Percentiles rank a stretch among this genome's conserved stretches.
Evolutionary conservation across 768 basidiomycete genomes (phyloP).

Genomic region (Heimioporus sp.): DNA sequence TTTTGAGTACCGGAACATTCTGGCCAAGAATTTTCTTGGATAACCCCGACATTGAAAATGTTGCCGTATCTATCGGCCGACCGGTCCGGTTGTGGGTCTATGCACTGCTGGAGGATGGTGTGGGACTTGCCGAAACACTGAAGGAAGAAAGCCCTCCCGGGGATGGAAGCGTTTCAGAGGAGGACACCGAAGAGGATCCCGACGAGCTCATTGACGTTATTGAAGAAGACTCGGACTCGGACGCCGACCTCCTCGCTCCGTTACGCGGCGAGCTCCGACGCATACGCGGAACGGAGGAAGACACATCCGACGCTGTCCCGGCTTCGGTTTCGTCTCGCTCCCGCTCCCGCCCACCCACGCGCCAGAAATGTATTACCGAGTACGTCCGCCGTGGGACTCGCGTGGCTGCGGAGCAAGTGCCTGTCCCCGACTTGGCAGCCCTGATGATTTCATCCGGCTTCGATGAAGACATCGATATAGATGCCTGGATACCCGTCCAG

Average conservation of each 20-base stretch:
- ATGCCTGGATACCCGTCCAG: slow-evolving; percentile 43
- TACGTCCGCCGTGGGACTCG: slow-evolving; percentile 70
- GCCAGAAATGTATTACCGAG: slow-evolving; percentile 41
- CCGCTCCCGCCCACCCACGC: slow-evolving; percentile 14
- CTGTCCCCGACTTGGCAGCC: slow-evolving; percentile 46
- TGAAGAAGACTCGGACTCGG: slow-evolving; percentile 50
- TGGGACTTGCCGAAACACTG: slow-evolving; percentile 51
- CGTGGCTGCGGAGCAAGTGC: slow-evolving; percentile 56
- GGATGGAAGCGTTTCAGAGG: slow-evolving; percentile 21
- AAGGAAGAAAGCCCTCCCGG: slow-evolving; percentile 7
- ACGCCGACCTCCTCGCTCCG: slow-evolving; percentile 61
- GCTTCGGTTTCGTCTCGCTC: slow-evolving; percentile 36
- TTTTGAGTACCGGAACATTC: slow-evolving; percentile 58
- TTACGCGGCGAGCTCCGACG: slow-evolving; percentile 64
- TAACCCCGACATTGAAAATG: slow-evolving; percentile 70
- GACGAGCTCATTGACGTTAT: slow-evolving; percentile 70
- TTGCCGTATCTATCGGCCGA: slow-evolving; percentile 58
- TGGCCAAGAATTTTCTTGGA: slow-evolving; percentile 80
- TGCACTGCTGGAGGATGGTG: slow-evolving; percentile 62
- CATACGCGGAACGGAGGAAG: slow-evolving; percentile 45
- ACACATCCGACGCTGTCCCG: slow-evolving; percentile 20
- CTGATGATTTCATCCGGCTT: slow-evolving; percentile 43
- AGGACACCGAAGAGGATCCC: slow-evolving; percentile 46
- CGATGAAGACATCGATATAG: slow-evolving; percentile 14
- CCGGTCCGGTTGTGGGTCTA: slow-evolving; percentile 66